Evolutionary conservation across 345 rosid genomes (phyloP), one percentile per base, ranked within the genome.

Genomic region (Linum trigynum): DNA sequence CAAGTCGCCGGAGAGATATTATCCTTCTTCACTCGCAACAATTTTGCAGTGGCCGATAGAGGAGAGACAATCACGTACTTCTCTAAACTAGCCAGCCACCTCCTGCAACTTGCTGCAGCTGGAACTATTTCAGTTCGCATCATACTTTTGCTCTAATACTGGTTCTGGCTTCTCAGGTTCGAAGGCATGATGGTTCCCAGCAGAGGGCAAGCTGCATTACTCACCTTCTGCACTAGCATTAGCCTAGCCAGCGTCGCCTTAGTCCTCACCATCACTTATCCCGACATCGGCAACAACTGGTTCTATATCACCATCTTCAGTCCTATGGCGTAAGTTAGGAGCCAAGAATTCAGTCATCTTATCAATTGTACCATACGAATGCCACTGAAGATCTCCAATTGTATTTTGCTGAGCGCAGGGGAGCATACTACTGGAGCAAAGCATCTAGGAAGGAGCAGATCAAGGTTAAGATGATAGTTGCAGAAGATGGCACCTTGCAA

Each of bases 401-500:
- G 17, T 65, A 58, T 50, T 36, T 32, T 15, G 17, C 65, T 63
- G 61, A 55, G 32, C 75, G 73, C 83, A 92, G 97, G 40, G 97
- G 98, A 55, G 91, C 77, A 15, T 92, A 88, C 72, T 90, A 92
- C 67, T 87, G 97, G 97, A 87, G 80, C 65, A 69, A 82, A 65
- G 98, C 98, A 16, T 92, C 98, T 1, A 86, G 98, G 74, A 90
- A 82, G 73, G 97, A 86, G 77, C 87, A 92, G 82, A 87, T 92
- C 55, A 86, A 92, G 72, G 97, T 92, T 64, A 90, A 83, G 77
- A 76, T 88, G 90, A 60, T 85, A 40, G 77, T 90, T 3, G 88
- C 76, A 9, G 85, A 75, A 0, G 82, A 85, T 1, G 89, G 89
- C 38, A 78, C 58, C 3, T 32, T 86, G 64, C 70, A 69, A 3